Percentiles rank a stretch among this genome's conserved stretches.
Evolutionary conservation across 1,284 basidiomycete genomes (phyloP).

Genomic region (Apiotrichum gracile): DNA sequence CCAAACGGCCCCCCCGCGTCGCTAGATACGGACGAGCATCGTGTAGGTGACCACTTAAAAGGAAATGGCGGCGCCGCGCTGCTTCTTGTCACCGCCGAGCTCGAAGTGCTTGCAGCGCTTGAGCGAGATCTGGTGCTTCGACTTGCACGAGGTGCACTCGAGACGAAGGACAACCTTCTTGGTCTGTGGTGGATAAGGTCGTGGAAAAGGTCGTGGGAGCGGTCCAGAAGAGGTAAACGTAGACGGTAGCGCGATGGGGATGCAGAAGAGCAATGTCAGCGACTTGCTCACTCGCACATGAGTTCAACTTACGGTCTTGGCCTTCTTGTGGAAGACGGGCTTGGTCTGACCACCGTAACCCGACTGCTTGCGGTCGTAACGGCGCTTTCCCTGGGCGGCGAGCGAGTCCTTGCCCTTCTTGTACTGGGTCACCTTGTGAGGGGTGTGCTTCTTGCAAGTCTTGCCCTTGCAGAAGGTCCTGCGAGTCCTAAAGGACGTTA

Average conservation of each 20-base stretch:
- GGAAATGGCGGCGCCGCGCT: slow-evolving; percentile 60
- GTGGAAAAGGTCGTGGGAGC: no score
- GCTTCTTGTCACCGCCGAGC: slow-evolving; percentile 99
- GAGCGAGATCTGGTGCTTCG: slow-evolving; percentile 90
- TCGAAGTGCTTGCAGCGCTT: slow-evolving; percentile 99
- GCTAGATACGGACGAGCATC: not conserved
- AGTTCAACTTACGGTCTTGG: slow-evolving; percentile 40
- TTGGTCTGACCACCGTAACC: slow-evolving; percentile 99
- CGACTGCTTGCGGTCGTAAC: slow-evolving; percentile 98
- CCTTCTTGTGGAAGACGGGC: slow-evolving; percentile 92
- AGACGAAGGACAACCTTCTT: slow-evolving; percentile 99
- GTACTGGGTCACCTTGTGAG: slow-evolving; percentile 94
- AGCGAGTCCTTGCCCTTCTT: slow-evolving; percentile 98
- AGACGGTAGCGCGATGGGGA: not conserved
- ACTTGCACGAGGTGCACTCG: slow-evolving; percentile 98
- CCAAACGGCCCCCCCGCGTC: not conserved
- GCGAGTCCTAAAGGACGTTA: slow-evolving; percentile 38
- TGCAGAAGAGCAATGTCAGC: not conserved
- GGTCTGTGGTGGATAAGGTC: no score
- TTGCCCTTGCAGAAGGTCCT: slow-evolving; percentile 87
- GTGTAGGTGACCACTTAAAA: slow-evolving; percentile 23
- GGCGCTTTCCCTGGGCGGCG: slow-evolving; percentile 97
- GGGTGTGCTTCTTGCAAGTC: slow-evolving; percentile 98
- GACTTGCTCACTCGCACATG: no score
- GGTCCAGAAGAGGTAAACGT: no score